phyloP scores from a whole-genome alignment of 139 green algal species.

The Desmodesmus armatus region DNA sequence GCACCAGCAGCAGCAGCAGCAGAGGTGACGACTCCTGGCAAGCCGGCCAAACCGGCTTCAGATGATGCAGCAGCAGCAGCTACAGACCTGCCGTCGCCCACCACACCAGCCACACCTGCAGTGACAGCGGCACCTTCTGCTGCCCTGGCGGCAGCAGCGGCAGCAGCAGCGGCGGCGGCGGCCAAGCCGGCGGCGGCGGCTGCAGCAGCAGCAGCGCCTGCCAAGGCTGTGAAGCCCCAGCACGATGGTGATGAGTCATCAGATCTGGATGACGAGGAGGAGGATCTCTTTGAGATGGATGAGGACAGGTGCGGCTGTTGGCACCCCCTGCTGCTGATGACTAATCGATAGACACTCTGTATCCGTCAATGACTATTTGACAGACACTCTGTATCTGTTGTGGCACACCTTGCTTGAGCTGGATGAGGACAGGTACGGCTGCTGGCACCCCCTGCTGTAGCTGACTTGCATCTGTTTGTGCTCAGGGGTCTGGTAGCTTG shows the following conservation, averaged over 20 bases:
- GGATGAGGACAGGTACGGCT: constrained; percentile 64
- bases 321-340: no score
- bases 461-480: not conserved
- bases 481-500: no score
- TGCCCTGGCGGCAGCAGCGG: constrained; percentile 33
- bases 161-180: constrained; percentile 17
- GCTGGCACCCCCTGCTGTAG: not conserved
- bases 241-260: constrained; percentile 12
- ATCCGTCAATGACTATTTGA: no score
- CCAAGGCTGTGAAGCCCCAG: not conserved
- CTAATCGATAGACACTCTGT: not conserved
- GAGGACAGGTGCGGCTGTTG: constrained; percentile 71
- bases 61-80: not conserved
- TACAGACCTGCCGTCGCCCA: not conserved
- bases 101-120: constrained; percentile 33
- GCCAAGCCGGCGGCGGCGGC: not conserved
- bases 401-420: no score
- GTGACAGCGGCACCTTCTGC: constrained; percentile 28
- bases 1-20: constrained; percentile 30
- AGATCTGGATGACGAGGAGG: constrained; percentile 52
- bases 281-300: constrained; percentile 82
- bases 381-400: no score
- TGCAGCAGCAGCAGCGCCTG: constrained; percentile 15
- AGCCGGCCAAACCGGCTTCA: constrained; percentile 8
- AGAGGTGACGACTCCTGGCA: not conserved